Evolutionary conservation across 108 stramenopile genomes (phyloP), one percentile per base, ranked within the genome.

Genomic region (Skeletonema potamos): DNA sequence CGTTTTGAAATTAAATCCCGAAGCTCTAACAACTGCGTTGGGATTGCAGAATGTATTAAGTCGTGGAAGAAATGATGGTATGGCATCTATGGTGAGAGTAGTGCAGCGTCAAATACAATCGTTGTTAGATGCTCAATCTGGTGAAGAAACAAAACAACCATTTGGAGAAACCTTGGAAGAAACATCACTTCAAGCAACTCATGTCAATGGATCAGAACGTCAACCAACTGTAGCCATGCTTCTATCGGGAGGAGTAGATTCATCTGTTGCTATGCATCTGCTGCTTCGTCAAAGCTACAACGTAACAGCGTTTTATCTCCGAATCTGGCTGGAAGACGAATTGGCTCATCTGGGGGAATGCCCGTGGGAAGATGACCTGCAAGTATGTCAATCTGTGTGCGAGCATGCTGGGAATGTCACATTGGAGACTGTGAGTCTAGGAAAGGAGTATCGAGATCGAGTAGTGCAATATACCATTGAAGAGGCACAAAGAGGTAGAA

Each of bases 311-410:
- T 98, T 96, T 64, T 98, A 98, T 79, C 89, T 98, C 1, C 95
- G 96, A 68, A 98, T 98, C 68, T 98, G 98, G 98, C 87, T 98
- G 22, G 95, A 98, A 70, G 98, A 98, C 68, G 98, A 98, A 70
- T 79, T 97, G 30, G 86, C 96, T 10, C 96, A 97, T 82, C 81
- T 97, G 34, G 92, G 94, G 11, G 82, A 92, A 67, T 98, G 98
- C 69, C 98, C 98, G 8, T 98, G 96, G 96, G 96, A 97, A 79
- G 94, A 97, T 27, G 96, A 97, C 66, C 67, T 83, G 44, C 26
- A 66, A 6, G 73, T 85, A 4, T 94, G 95, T 62, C 79, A 77
- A 68, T 82, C 84, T 37, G 96, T 97, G n/a, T 99, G 98, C 72
- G 87, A 92, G 7, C 95, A 97, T 64, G 92, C 89, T 0, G 88